Evolutionary conservation across 2,329 filamentous ascomycete genomes (phyloP), one percentile per base, ranked within the genome.

Genomic region (Colletotrichum filicis): DNA sequence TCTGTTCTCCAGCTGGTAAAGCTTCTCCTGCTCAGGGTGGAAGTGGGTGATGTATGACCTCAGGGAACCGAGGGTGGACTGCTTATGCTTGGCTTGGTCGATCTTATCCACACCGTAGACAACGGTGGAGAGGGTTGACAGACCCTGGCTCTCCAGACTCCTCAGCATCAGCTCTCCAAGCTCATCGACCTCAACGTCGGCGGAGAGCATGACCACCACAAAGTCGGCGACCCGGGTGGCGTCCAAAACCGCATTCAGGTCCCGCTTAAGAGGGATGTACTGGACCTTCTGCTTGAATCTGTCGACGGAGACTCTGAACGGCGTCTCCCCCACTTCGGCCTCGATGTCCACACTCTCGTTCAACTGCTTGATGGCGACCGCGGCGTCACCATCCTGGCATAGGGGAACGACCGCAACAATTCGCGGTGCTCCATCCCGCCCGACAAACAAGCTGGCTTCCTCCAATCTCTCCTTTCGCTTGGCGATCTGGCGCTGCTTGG

Each of bases 11-110:
- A 98, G 87, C 76, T 92, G 97, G 82, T 96, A 94, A 19, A 99
- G 88, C 83, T 97, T 98, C 78, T 98, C 95, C 78, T 97, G 93
- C 28, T 94, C 90, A 0, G 97, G 95, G 81, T 98, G 96, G 85
- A 98, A 99, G 81, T 98, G 96, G 30, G 92, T 95, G 79, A 98
- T 95, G 84, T 94, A 98, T 1, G 95, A 97, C 81, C 95, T 97
- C 68, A 99, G 87, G 1, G 95, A 98, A 60, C 92, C 88, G 61
- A 96, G 85, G 12, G 97, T 91, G 72, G 95, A 92, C 0, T 91
- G 87, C 71, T 92, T 89, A 81, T 93, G 92, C 83, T 98, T 98
- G 9, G 91, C 87, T 0, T 94, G 92, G 76, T 97, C 93, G 52
- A 98, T 86, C 72, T 89, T 90, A 69, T 96, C 92, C 14, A 98